Evolutionary conservation across 805 yeast genomes (phyloP), one percentile per base, ranked within the genome.

Genomic region (Barnettozyma salicaria): DNA sequence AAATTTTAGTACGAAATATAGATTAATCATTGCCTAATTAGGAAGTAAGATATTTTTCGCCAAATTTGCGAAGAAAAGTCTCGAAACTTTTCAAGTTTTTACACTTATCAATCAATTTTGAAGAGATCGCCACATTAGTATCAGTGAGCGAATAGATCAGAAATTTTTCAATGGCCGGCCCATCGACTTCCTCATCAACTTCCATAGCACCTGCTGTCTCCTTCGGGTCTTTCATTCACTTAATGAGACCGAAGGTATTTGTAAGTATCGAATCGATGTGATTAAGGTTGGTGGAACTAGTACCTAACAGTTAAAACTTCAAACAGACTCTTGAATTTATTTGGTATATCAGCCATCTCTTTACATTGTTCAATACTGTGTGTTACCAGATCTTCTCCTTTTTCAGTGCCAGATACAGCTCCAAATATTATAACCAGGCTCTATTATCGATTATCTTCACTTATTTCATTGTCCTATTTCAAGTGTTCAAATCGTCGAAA

Each of bases 311-410:
- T 12, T 8, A 12, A 11, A 20, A 33, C 31, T 26, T 19, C 7
- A 9, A 11, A 17, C 17, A 30, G 34, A 26, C 36, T 5, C 24
- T 39, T 19, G 42, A 39, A 19, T 78, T 80, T 52, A 76, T 76
- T 48, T 80, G 89, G 89, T 80, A 72, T 46, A 36, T 77, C 19
- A 80, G 83, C 13, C 85, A 80, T 56, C 64, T 72, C 11, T 52
- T 66, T 22, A 72, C 78, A 2, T 45, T 75, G 3, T 46, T 56
- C 37, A 71, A 61, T 55, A 69, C 70, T 49, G 40, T 59, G 4
- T 44, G 59, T 14, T 65, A 63, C 49, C 56, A 63, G 30, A 36
- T 70, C 25, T 62, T 52, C 24, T 67, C 78, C 7, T 63, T 74
- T 37, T 64, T 72, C 13, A 55, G 61, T 7, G 48, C 55, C 44